Base-by-base conservation (phyloP, 257 asterid species). In the Ligustrum vulgare region DNA sequence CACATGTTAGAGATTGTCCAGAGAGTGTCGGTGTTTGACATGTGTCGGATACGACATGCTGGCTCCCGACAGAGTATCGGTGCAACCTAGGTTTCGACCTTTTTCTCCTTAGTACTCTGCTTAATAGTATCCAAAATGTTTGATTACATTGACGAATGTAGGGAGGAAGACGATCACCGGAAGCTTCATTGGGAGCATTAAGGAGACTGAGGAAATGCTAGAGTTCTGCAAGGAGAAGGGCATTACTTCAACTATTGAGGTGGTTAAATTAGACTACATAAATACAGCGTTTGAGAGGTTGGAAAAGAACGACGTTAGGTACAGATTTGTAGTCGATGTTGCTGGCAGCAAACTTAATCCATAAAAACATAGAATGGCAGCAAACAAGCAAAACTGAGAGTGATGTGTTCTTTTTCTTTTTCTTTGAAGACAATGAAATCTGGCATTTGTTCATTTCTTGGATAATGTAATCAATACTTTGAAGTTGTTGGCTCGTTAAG, bases 111-210 rank as follows among this genome's bases (percentile, higher is more conserved):
- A 4, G 13, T 45, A 3, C 54, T 3, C 51, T 12, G 51, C 51
- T 43, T 43, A 43, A 4, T 11, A 6, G 63, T 22, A 54, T 54
- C 11, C 13, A 20, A 54, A 20, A 54, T n/a, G 25, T 54, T 54
- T 22, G 12, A n/a, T 54, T 54, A 45, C 54, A 4, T 20, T 2
- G 8, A 22, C 5, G 16, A 32, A 69, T 37, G 23, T 58, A 90
- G 98, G 99, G 81, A 89, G 99, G 91, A 94, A 92, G 74, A 72
- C 76, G 0, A 89, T 94, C 75, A 92, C 99, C 0, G 99, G 99
- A 34, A 94, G 98, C 80, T 94, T 94, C 32, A 72, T 94, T 0
- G 99, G 99, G 0, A 92, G 99, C 91, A 88, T 94, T 77, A 92
- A 85, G 34, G 99, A 94, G 90, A 81, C 91, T 0, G 95, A 91